Evolutionary conservation across 257 asterid species (phyloP), one percentile per base, ranked within the genome.

Genomic region (Oldenlandia corymbosa): DNA sequence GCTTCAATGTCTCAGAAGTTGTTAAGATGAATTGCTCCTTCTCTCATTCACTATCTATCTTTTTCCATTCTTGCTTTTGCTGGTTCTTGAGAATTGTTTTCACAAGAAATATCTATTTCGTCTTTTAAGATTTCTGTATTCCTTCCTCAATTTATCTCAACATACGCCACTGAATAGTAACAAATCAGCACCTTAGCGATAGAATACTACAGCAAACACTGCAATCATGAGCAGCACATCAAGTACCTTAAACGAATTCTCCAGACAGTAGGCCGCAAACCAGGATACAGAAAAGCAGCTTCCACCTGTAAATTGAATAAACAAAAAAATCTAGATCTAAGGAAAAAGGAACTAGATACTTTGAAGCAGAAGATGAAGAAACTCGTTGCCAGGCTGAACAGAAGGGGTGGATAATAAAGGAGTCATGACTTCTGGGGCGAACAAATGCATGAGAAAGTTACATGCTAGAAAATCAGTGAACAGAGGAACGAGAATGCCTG

Each of bases 251-350:
- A 68, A 62, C 95, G 99, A 76, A 85, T 79, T 73, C 99, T 84
- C 76, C 82, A 68, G 49, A 87, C 97, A 51, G 99, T 92, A 52
- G 90, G 96, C 51, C 95, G 90, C 79, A 59, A n/a, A n/a, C 99
- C 99, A 52, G 99, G 95, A 77, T 92, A 92, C 75, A 92, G 58
- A 68, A 85, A 69, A 18, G 99, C 99, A 80, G 99, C 91, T 82
- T 85, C 97, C 73, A 90, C 94, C 99, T 92, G 77, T 67, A 68
- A 70, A 56, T 23, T 37, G 52, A 65, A 57, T 4, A 11, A 20
- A 28, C 58, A 62, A 37, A 64, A 70, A 59, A 43, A 60, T 60
- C 32, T 60, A n/a, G n/a, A n/a, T 50, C 60, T 7, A 17, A 3
- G 32, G 30, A 9, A 10, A 11, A 56, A 42, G 37, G 37, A 45